These are phyloP conservation scores for Ophiocordyceps sinensis DNA, from an alignment of 2,329 filamentous ascomycete species.

Conservation along the genomic window DNA sequence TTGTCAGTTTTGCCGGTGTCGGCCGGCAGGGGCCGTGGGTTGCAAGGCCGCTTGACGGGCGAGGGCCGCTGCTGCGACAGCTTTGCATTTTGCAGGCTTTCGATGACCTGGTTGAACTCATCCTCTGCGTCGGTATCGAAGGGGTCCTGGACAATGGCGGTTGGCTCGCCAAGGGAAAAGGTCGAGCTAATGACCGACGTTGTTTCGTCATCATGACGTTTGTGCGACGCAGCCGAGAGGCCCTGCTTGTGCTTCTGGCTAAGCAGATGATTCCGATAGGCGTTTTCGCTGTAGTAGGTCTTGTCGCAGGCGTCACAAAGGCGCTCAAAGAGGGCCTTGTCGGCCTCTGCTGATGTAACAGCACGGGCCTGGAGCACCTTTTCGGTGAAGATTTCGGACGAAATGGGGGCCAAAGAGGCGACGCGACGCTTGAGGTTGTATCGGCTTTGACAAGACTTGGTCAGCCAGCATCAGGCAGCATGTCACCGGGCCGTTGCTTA, in stretches of 20 bases:
- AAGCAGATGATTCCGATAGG: constrained; percentile 79
- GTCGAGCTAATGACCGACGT: constrained; percentile 81
- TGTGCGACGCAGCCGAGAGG: constrained; percentile 31
- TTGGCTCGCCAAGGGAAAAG: constrained; percentile 76
- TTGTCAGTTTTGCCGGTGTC: constrained; percentile 29
- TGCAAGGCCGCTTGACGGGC: constrained; percentile 38
- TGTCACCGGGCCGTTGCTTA: constrained; percentile 33
- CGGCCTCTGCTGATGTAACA: constrained; percentile 66
- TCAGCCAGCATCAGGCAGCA: neutral
- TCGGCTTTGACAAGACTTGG: constrained; percentile 36
- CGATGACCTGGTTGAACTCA: constrained; percentile 64
- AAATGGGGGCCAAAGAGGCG: constrained; percentile 76
- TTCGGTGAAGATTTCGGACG: constrained; percentile 85
- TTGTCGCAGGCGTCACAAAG: constrained; percentile 72
- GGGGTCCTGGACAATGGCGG: constrained; percentile 30
- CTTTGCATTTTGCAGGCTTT: constrained; percentile 62
- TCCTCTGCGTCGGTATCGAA: constrained; percentile 56
- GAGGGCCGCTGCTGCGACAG: constrained; percentile 38
- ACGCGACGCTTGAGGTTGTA: constrained; percentile 95
- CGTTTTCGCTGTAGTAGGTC: constrained; percentile 93
- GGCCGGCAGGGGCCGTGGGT: constrained; percentile 29
- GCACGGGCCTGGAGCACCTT: constrained; percentile 90
- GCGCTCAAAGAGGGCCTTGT: constrained; percentile 79
- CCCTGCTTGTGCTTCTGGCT: constrained; percentile 71
- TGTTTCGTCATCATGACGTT: constrained; percentile 47